Conservation (phyloP, 1,284 basidiomycete species). For the Athelia psychrophila region DNA sequence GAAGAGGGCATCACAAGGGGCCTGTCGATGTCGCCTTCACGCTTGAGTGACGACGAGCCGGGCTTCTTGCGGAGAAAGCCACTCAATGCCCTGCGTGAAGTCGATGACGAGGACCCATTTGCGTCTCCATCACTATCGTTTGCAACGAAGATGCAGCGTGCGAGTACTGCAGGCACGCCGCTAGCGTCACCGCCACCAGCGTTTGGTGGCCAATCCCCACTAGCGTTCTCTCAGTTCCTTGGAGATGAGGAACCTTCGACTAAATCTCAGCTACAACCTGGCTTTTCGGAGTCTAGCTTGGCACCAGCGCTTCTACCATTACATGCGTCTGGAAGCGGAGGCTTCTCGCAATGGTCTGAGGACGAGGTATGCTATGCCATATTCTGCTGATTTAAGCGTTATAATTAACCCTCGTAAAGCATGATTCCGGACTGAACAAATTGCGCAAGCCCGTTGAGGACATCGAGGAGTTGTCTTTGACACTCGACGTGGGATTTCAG, state of each 20-base stretch:
- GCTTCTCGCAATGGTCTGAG: slow-evolving; percentile 6
- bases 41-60: neutral
- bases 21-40: slow-evolving; percentile 29
- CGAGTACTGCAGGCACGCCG: slow-evolving; percentile 19
- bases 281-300: slow-evolving; percentile 42
- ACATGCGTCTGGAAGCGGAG: neutral
- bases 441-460: slow-evolving; percentile 25
- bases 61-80: slow-evolving; percentile 23
- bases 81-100: slow-evolving; percentile 37
- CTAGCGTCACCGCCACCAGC: slow-evolving; percentile 21
- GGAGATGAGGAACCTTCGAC: slow-evolving; percentile 21
- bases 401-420: slow-evolving; percentile 5
- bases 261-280: slow-evolving; percentile 27
- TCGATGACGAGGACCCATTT: slow-evolving; percentile 31
- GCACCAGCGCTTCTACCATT: slow-evolving; percentile 9
- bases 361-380: slow-evolving; percentile 2
- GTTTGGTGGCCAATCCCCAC: slow-evolving; percentile 18
- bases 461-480: slow-evolving; percentile 44
- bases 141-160: slow-evolving; percentile 24
- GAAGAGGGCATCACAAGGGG: slow-evolving; percentile 24
- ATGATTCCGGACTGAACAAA: slow-evolving; percentile 20
- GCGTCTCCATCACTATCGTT: slow-evolving; percentile 19
- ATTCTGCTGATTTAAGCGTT: neutral
- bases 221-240: slow-evolving; percentile 44
- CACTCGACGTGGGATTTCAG: slow-evolving; percentile 56